phyloP scores from a whole-genome alignment of 495 filamentous ascomycete genomes.

The Xylaria cubensis region DNA sequence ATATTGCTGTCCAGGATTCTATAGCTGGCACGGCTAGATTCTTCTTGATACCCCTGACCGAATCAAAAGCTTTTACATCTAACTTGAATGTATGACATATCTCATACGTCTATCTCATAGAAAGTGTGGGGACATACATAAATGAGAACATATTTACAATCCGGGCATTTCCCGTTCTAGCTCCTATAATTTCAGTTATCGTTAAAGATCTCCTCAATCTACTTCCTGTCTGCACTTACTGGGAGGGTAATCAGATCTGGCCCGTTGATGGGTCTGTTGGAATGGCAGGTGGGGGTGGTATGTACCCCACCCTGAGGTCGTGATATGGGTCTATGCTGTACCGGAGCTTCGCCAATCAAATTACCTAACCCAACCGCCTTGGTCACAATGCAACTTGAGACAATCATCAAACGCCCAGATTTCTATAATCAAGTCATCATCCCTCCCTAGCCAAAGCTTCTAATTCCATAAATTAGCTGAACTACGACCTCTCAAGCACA shows the following conservation, averaged over 20 bases:
- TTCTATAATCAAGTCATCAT: not conserved
- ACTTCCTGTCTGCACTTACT: not conserved
- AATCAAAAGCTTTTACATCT: not conserved
- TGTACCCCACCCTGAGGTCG: not conserved
- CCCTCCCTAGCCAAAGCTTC: constrained; percentile 1
- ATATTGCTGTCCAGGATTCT: not conserved
- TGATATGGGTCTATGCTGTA: not conserved
- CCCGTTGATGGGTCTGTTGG: not conserved
- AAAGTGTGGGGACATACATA: not conserved
- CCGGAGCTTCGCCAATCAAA: not conserved
- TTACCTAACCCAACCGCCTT: not conserved
- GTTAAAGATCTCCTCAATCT: not conserved
- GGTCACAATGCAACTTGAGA: constrained; percentile 7
- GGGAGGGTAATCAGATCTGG: too few relatives aligned
- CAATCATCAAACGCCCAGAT: constrained; percentile 11
- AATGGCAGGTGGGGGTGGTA: not conserved
- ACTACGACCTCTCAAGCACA: not conserved
- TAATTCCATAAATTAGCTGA: not conserved
- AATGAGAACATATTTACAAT: not conserved
- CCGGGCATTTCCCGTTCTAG: not conserved
- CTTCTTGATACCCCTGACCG: constrained; percentile 25
- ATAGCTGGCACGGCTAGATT: constrained; percentile 8
- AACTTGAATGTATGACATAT: not conserved
- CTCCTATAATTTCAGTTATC: not conserved
- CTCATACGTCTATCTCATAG: not conserved